Percentiles rank a stretch among this genome's conserved stretches.
These are phyloP conservation scores for Beauveria sp. DNA, from an alignment of 2,329 filamentous ascomycete species.

Conservation along the genomic window DNA sequence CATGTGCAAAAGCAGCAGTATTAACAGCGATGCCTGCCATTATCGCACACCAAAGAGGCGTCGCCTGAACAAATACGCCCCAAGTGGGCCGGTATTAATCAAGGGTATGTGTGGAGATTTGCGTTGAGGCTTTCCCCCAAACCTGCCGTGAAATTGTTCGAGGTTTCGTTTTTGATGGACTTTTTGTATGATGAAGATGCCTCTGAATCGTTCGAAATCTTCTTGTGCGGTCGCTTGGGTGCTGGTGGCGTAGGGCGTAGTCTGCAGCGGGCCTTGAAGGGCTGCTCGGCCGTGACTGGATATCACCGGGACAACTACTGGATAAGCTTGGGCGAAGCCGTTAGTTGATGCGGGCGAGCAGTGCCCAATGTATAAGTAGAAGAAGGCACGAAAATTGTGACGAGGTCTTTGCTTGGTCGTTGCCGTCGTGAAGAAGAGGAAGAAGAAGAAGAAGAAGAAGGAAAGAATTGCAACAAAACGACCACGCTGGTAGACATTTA, in stretches of 20 bases:
- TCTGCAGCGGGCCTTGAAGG: neutral
- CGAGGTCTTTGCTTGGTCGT: neutral
- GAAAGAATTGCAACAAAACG: neutral
- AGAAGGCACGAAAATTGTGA: neutral
- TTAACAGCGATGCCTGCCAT: constrained; percentile 8
- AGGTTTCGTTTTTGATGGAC: too few relatives aligned
- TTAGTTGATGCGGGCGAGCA: neutral
- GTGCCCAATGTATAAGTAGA: neutral
- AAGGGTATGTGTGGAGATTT: constrained; percentile 1
- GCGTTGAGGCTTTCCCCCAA: neutral
- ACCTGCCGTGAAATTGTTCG: too few relatives aligned
- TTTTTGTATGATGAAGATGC: too few relatives aligned
- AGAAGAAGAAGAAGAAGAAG: neutral
- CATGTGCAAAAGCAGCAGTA: neutral
- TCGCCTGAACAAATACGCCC: constrained; percentile 1
- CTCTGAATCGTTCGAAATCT: neutral
- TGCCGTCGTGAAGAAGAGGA: neutral
- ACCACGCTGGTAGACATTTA: neutral
- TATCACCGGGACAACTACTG: neutral
- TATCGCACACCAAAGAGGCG: neutral
- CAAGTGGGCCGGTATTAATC: constrained; percentile 10
- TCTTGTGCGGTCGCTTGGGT: neutral
- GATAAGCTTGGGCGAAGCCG: neutral
- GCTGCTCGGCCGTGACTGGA: neutral
- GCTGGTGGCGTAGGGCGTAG: neutral